These are phyloP conservation scores for Pichia membranifaciens DNA, from an alignment of 805 yeast species.

Conservation along the genomic window DNA sequence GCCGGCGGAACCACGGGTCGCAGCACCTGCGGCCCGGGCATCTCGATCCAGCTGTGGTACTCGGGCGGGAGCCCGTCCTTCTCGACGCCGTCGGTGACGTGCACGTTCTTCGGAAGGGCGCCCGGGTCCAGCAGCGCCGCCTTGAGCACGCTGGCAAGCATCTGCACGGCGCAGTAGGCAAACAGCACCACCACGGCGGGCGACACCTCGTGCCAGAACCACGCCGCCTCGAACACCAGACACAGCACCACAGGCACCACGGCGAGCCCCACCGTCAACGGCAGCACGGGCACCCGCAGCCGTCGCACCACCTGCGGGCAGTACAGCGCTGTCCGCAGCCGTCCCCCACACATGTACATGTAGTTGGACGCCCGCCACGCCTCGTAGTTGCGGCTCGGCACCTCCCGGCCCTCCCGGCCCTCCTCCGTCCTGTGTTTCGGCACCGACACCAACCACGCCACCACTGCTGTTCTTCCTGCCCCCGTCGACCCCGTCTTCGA, in stretches of 20 bases:
- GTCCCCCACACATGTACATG: slow-evolving; percentile 60
- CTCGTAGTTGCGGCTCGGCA: slow-evolving; percentile 35
- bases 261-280: slow-evolving; percentile 10
- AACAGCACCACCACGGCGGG: slow-evolving; percentile 54
- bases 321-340: slow-evolving; percentile 36
- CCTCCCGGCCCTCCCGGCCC: too few species aligned
- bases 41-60: slow-evolving; percentile 42
- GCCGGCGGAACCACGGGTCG: slow-evolving; percentile 61
- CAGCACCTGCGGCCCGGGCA: slow-evolving; percentile 50
- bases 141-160: slow-evolving; percentile 42
- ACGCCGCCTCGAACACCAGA: slow-evolving; percentile 42
- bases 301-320: slow-evolving; percentile 3
- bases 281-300: slow-evolving; percentile 5
- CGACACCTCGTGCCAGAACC: slow-evolving; percentile 52
- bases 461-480: background rate
- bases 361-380: slow-evolving; percentile 36
- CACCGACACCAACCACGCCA: background rate
- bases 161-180: slow-evolving; percentile 50
- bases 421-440: background rate
- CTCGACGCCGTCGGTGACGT: slow-evolving; percentile 39
- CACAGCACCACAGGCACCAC: slow-evolving; percentile 44
- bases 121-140: slow-evolving; percentile 70
- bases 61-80: slow-evolving; percentile 46
- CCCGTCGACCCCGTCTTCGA: too few species aligned
- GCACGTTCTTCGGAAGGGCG: slow-evolving; percentile 58